phyloP scores from a whole-genome alignment of 1,284 basidiomycete species.

The Marasmius fiardii region DNA sequence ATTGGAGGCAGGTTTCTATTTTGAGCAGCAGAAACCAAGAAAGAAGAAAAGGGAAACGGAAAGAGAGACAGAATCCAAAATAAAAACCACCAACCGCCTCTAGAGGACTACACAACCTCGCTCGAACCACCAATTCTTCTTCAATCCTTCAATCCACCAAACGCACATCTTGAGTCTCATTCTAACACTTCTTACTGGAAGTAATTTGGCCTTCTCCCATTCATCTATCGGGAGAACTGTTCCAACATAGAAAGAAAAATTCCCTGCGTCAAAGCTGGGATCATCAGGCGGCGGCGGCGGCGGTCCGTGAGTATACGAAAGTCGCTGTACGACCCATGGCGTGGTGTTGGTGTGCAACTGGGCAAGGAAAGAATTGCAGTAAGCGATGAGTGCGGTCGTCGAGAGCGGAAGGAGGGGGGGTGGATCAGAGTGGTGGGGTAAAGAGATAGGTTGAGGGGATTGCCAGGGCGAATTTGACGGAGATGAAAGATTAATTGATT shows the following conservation, averaged over 20 bases:
- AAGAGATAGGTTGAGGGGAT: not conserved
- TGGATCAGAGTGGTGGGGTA: slow-evolving; percentile 7
- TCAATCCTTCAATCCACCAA: slow-evolving; percentile 79
- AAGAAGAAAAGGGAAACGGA: not conserved
- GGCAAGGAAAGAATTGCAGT: slow-evolving; percentile 78
- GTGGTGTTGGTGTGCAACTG: slow-evolving; percentile 81
- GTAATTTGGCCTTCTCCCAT: slow-evolving; percentile 87
- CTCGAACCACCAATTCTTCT: slow-evolving; percentile 20
- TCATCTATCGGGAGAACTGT: slow-evolving; percentile 94
- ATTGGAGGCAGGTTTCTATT: not conserved
- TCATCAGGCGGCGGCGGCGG: slow-evolving; percentile 45
- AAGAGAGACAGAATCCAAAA: not conserved
- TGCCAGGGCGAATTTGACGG: slow-evolving; percentile 5
- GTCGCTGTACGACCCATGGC: slow-evolving; percentile 87
- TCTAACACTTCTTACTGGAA: slow-evolving; percentile 83
- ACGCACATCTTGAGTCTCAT: slow-evolving; percentile 82
- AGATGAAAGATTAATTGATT: slow-evolving; percentile 1
- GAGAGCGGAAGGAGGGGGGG: slow-evolving; percentile 31
- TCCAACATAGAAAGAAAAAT: slow-evolving; percentile 91
- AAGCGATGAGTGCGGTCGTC: slow-evolving; percentile 71
- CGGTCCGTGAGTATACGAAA: slow-evolving; percentile 46
- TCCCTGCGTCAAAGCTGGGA: slow-evolving; percentile 44
- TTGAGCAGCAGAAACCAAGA: not conserved
- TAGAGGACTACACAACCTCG: slow-evolving; percentile 20
- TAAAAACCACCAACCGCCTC: not conserved